These are phyloP conservation scores for Xylaria sp. DNA, from an alignment of 2,329 filamentous ascomycete genomes.

Conservation along the genomic window DNA sequence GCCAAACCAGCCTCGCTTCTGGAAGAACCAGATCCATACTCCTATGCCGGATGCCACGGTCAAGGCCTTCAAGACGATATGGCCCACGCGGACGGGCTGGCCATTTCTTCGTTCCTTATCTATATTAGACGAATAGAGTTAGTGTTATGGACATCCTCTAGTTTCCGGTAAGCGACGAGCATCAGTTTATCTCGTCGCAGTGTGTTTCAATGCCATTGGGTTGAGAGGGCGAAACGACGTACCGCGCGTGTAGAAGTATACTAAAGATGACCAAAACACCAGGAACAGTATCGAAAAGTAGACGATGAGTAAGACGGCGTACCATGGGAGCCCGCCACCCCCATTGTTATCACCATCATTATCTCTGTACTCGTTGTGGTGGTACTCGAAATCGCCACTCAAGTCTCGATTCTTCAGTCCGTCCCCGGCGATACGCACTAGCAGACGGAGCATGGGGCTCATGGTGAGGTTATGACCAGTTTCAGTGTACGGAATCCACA, in stretches of 20 bases:
- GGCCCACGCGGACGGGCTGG: constrained; percentile 12
- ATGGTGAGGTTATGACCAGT: background rate
- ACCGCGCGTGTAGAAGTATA: constrained; percentile 15
- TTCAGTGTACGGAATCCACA: background rate
- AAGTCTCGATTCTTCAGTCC: background rate
- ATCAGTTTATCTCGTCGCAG: background rate
- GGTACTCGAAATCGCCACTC: background rate
- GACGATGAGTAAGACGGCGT: constrained; percentile 1
- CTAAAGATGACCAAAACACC: constrained; percentile 4
- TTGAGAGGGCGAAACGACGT: background rate
- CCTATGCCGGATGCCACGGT: constrained; percentile 24
- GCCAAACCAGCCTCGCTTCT: constrained; percentile 11
- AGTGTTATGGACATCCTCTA: background rate
- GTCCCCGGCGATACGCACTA: background rate
- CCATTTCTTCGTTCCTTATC: constrained; percentile 22
- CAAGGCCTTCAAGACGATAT: constrained; percentile 30
- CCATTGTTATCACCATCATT: background rate
- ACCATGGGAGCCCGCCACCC: background rate
- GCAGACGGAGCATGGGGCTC: background rate
- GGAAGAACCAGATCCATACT: constrained; percentile 26
- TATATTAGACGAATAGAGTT: background rate
- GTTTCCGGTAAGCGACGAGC: too few relatives aligned
- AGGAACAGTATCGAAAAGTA: background rate
- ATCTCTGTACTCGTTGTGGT: background rate
- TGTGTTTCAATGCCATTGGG: background rate